These are phyloP conservation scores for Lepiota venenata DNA, from an alignment of 768 basidiomycete genomes.

Conservation along the genomic window DNA sequence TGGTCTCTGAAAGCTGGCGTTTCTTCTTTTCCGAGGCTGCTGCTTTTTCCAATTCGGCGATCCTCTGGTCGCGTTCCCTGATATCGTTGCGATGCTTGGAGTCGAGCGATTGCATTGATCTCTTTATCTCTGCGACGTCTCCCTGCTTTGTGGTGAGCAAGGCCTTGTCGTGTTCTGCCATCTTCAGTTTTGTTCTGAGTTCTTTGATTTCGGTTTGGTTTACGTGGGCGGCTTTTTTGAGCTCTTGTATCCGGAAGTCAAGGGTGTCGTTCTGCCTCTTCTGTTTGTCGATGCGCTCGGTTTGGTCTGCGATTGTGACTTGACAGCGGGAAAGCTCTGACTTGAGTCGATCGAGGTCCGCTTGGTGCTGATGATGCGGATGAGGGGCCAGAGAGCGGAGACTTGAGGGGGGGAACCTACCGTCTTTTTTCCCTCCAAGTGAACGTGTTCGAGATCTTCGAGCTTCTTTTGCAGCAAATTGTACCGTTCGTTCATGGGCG, in stretches of 20 bases:
- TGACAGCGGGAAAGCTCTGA: conserved; percentile 49
- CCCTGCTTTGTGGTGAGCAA: conserved; percentile 49
- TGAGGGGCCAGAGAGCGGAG: background rate
- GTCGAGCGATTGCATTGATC: conserved; percentile 46
- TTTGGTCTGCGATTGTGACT: conserved; percentile 44
- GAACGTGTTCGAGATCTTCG: conserved; percentile 59
- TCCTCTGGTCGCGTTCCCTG: conserved; percentile 48
- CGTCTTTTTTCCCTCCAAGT: conserved; percentile 61
- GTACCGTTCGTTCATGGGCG: conserved; percentile 42
- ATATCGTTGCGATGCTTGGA: conserved; percentile 51
- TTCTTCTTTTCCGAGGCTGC: conserved; percentile 47
- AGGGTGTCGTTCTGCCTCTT: conserved; percentile 58
- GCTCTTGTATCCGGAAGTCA: conserved; percentile 58
- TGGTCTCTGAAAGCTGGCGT: conserved; percentile 43
- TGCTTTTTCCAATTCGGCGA: conserved; percentile 54
- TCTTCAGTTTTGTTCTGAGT: conserved; percentile 52
- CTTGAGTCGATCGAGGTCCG: conserved; percentile 57
- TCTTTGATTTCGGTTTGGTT: conserved; percentile 67
- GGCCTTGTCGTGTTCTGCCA: conserved; percentile 53
- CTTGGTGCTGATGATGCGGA: conserved; percentile 45
- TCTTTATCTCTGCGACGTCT: conserved; percentile 49
- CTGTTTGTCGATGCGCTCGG: conserved; percentile 55
- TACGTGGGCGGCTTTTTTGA: conserved; percentile 42
- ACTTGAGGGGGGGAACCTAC: conserved; percentile 33
- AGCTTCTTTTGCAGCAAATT: conserved; percentile 57